A percentile compares a stretch with the other conserved stretches of the same genome.
Conservation (phyloP, 495 filamentous ascomycete species). For the Articulospora tetracladia region DNA sequence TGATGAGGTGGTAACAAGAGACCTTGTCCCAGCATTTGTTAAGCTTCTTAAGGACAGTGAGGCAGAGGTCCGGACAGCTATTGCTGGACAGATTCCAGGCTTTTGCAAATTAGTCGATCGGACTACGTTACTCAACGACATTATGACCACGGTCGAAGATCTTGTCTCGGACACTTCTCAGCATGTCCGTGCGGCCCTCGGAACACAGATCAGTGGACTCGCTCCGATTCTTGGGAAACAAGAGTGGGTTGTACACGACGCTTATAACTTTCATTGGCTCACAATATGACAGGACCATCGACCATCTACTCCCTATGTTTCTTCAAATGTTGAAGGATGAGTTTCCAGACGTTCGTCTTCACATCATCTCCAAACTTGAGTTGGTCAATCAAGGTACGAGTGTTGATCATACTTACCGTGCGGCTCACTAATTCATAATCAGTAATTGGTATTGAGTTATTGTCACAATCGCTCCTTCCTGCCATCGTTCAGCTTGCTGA, state of each 20-base stretch:
- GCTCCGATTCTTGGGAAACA: slow-evolving; percentile 97
- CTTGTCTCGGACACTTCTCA: slow-evolving; percentile 94
- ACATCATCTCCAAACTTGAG: slow-evolving; percentile 98
- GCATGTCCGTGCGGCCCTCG: slow-evolving; percentile 91
- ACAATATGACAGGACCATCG: slow-evolving; percentile 58
- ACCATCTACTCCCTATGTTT: slow-evolving; percentile 98
- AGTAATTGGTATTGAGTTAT: slow-evolving; percentile 96
- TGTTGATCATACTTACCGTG: background rate
- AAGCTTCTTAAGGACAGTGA: slow-evolving; percentile 96
- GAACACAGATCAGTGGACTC: slow-evolving; percentile 94
- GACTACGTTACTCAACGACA: slow-evolving; percentile 86
- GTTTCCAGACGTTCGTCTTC: slow-evolving; percentile 93
- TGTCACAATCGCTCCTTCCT: slow-evolving; percentile 93
- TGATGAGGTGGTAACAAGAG: slow-evolving; percentile 89
- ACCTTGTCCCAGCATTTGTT: slow-evolving; percentile 94
- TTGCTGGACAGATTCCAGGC: slow-evolving; percentile 95
- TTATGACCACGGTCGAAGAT: slow-evolving; percentile 95
- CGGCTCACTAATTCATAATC: slow-evolving; percentile 13
- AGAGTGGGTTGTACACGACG: slow-evolving; percentile 58
- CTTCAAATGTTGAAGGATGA: slow-evolving; percentile 99
- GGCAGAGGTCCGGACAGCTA: slow-evolving; percentile 94
- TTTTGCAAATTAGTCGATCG: slow-evolving; percentile 88
- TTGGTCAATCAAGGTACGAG: slow-evolving; percentile 87
- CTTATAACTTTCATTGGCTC: slow-evolving; percentile 12
- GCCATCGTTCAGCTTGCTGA: slow-evolving; percentile 98